Base-by-base conservation (phyloP, 352 stramenopile species). In the Phytophthora multivora region DNA sequence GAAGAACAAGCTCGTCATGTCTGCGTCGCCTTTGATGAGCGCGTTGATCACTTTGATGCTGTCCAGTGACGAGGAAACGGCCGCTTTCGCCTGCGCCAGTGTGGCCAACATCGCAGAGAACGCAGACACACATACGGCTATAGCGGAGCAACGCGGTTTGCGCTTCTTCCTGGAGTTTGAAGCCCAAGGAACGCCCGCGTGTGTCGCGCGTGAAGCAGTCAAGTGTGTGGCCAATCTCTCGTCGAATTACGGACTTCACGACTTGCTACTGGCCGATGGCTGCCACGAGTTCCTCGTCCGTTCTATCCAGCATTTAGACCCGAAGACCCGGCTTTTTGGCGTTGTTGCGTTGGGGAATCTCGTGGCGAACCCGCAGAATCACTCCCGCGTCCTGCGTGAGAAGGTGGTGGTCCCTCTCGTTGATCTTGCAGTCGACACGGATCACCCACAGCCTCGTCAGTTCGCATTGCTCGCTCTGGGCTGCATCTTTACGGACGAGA, bases 41-140 rank as follows among this genome's bases (percentile, higher is more conserved):
- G 76, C 82, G 19, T 67, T 98, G 30, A 85, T 98, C 25, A 83
- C 69, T 18, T 76, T 99, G 15, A 90, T 96, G 75, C 63, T 95
- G 18, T 87, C 84, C 25, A 58, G 43, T 5, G 91, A 99, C 67
- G 69, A 85, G 13, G 35, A 74, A 5, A 89, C 86, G 0, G 77
- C 86, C 4, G 76, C 55, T 15, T 93, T 93, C 53, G 83, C 84
- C 57, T 96, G 80, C 56, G 87, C 73, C 49, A 85, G 80, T 21
- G 72, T 99, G 0, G 95, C 95, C 5, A 98, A 98, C 67, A 83
- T 99, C 11, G 93, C 88, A 6, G 96, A 99, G 70, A 96, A 98
- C 47, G 68, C 73, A 4, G 85, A 93, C 23, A 97, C 95, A 5
- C 96, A 99, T 59, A 52, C 63, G 11, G 69, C 73, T 13, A 90